Evolutionary conservation across 768 basidiomycete species (phyloP).

Genomic region (Mycena haematopus): DNA sequence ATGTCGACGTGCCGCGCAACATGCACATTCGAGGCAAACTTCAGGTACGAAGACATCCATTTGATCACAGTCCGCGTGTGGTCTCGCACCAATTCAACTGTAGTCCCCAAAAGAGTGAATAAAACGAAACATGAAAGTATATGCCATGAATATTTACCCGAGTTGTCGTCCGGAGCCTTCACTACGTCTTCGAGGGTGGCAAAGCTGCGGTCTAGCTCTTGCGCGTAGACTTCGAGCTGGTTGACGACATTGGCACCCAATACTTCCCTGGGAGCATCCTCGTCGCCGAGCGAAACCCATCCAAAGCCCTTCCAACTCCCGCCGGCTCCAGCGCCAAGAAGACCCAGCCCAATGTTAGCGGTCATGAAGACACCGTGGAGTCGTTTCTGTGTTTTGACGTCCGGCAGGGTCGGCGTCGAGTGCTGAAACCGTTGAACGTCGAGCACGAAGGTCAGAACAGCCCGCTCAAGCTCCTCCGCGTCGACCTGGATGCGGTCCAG

Average conservation of each 20-base stretch:
- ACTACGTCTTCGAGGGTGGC: conserved; percentile 44
- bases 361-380: conserved; percentile 67
- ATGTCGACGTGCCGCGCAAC: conserved; percentile 85
- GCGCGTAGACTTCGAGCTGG: conserved; percentile 57
- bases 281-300: conserved; percentile 65
- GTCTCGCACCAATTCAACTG: conserved; percentile 50
- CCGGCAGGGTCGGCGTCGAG: conserved; percentile 34
- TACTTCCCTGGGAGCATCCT: conserved; percentile 51
- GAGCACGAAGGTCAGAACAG: conserved; percentile 68
- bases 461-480: conserved; percentile 77
- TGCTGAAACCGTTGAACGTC: conserved; percentile 71
- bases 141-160: conserved; percentile 41
- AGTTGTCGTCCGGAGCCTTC: conserved; percentile 39
- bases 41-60: conserved; percentile 63
- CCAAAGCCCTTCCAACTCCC: conserved; percentile 88
- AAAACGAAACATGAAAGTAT: neutral
- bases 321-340: conserved; percentile 81
- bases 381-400: conserved; percentile 52
- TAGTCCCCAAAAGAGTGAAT: conserved; percentile 6
- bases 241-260: conserved; percentile 59
- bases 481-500: conserved; percentile 76
- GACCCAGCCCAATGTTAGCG: conserved; percentile 71
- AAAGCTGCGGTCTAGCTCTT: conserved; percentile 58
- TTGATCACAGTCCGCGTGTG: conserved; percentile 59
- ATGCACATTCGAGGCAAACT: conserved; percentile 71